Evolutionary conservation across 495 filamentous ascomycete genomes (phyloP).

Genomic region (Penicillium coffeae): DNA sequence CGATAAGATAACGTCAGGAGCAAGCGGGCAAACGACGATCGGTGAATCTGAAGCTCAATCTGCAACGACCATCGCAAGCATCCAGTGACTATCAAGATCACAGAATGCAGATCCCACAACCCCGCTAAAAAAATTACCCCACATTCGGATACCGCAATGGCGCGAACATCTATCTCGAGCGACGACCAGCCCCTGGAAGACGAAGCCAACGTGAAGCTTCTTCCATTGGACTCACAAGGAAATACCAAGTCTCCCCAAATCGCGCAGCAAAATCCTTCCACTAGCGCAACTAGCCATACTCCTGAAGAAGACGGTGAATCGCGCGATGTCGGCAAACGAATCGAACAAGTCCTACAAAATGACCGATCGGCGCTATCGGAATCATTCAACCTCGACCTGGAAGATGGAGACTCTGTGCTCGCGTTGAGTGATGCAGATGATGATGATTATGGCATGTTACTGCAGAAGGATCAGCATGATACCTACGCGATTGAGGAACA

Average conservation of each 20-base stretch:
- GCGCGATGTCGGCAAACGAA: slow-evolving; percentile 14
- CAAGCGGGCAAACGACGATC: too few species aligned
- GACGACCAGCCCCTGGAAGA: slow-evolving; percentile 14
- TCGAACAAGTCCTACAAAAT: slow-evolving; percentile 14
- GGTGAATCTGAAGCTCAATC: too few species aligned
- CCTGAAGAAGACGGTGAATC: slow-evolving; percentile 10
- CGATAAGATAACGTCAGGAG: not conserved
- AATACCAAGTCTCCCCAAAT: not conserved
- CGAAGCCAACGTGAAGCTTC: slow-evolving; percentile 16
- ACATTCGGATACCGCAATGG: not conserved
- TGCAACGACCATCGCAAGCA: not conserved
- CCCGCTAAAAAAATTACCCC: not conserved
- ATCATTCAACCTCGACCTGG: slow-evolving; percentile 22
- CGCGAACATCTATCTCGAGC: slow-evolving; percentile 3
- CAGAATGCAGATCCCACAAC: not conserved
- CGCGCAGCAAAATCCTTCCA: not conserved
- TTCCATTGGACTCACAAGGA: slow-evolving; percentile 8
- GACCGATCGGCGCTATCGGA: slow-evolving; percentile 11
- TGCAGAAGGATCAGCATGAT: slow-evolving; percentile 7
- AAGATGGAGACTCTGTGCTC: slow-evolving; percentile 14
- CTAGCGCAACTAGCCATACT: not conserved
- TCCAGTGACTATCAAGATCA: not conserved
- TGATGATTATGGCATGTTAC: slow-evolving; percentile 21
- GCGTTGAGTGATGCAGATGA: slow-evolving; percentile 16
- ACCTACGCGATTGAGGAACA: not conserved